Base-by-base conservation (phyloP, 495 filamentous ascomycete genomes). In the Wilcoxina mikolae region DNA sequence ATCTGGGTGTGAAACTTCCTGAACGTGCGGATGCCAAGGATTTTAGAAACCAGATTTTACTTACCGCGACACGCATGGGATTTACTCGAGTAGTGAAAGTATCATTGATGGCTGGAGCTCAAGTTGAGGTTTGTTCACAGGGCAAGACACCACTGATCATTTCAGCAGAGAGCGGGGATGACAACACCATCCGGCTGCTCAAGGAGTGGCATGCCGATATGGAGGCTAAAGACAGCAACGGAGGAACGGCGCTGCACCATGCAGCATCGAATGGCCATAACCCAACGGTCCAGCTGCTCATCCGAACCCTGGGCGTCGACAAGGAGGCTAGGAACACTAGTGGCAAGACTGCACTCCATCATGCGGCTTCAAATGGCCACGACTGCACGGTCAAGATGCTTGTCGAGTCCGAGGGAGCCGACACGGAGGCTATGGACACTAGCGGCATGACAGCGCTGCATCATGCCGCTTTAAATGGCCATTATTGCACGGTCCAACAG, bases 341-440 rank as follows among this genome's bases (percentile, higher is more conserved):
- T 15, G 56, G 56, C n/a, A 53, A 51, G 56, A 60, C 58, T 0
- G 50, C 58, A 4, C 46, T 60, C 2, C 56, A 60, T 22, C 18
- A 60, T 3, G 58, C 58, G 1, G 56, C 56, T 0, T 51, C 51
- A 9, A 23, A 26, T 12, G 56, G 57, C 3, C 56, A 56, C 28
- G 58, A 59, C 17, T 23, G 33, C 2, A 52, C 51, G 15, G 56
- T 60, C 11, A 22, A 51, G n/a, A 24, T 60, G 25, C 44, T 60
- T 18, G 38, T 60, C 20, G 52, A 55, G n/a, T n/a, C n/a, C 12
- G 18, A 46, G 22, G 57, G 57, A 4, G 58, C 58, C 1, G 56
- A 60, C 25, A 60, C 59, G 22, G 56, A 60, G 39, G 56, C 57
- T 17, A 57, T 55, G 0, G 53, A 60, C 50, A 51, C 55, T 25